Percentiles rank a stretch among this genome's conserved stretches.
phyloP scores from a whole-genome alignment of 805 yeast species.

The Barnettozyma sucrosica region DNA sequence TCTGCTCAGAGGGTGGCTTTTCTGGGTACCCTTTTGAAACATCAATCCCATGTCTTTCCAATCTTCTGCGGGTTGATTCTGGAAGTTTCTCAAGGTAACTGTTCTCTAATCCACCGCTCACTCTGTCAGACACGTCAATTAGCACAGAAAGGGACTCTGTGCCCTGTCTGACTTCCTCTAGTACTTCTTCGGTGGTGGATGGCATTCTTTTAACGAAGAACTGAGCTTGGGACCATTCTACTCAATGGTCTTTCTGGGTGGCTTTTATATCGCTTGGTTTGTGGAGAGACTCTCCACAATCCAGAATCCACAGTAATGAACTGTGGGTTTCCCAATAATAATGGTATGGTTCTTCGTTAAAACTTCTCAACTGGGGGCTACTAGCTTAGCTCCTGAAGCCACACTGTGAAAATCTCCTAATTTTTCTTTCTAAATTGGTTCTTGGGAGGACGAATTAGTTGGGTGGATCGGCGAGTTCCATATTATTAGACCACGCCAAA shows the following conservation, averaged over 20 bases:
- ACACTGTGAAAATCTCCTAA: not conserved
- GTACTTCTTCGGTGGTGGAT: not conserved
- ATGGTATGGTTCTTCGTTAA: not conserved
- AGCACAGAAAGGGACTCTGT: not conserved
- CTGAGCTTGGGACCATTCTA: not conserved
- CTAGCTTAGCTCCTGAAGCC: not conserved
- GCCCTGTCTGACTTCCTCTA: not conserved
- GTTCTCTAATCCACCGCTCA: not conserved
- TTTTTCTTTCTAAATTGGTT: too few species aligned
- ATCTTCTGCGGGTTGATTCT: not conserved
- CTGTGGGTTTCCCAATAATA: not conserved
- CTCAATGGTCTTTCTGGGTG: not conserved
- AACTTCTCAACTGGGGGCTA: not conserved
- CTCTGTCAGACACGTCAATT: not conserved
- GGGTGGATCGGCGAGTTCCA: too few species aligned
- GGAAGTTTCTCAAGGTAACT: not conserved
- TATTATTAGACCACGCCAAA: too few species aligned
- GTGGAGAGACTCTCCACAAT: not conserved
- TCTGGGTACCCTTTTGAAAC: slow-evolving; percentile 35
- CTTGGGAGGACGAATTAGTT: too few species aligned
- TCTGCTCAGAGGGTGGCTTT: slow-evolving; percentile 26
- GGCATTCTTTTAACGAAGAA: not conserved
- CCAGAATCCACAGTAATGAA: not conserved
- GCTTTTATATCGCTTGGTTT: not conserved
- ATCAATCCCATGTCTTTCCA: slow-evolving; percentile 26